A percentile compares a stretch with the other conserved stretches of the same genome.
These are phyloP conservation scores for Populus hybrid DNA, from an alignment of 441 rosid species.

Conservation along the genomic window DNA sequence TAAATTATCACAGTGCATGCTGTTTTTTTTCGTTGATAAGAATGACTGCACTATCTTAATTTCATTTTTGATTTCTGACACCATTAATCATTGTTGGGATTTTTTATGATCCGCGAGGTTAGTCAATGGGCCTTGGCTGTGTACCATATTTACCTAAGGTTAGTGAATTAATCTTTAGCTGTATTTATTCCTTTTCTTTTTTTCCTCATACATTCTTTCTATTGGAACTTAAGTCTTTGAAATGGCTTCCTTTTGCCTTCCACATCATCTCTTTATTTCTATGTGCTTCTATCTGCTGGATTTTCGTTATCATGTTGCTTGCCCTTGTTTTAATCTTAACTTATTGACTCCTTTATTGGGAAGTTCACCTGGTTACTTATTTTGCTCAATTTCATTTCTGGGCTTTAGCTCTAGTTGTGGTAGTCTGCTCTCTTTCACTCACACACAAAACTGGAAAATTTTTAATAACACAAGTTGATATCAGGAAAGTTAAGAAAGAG, in stretches of 20 bases:
- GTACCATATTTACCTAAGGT: conserved; percentile 99
- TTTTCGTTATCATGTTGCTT: neutral
- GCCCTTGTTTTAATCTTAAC: neutral
- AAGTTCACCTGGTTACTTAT: neutral
- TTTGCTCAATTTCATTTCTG: neutral
- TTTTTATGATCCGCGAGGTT: conserved; percentile 44
- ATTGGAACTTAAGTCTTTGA: neutral
- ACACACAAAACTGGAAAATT: neutral
- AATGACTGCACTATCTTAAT: neutral
- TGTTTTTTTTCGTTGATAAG: conserved; percentile 1
- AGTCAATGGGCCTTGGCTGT: conserved; percentile 99
- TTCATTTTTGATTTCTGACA: conserved; percentile 11
- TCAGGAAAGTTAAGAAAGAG: neutral
- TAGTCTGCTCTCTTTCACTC: neutral
- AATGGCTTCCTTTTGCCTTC: neutral
- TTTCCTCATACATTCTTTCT: neutral
- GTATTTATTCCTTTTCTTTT: neutral
- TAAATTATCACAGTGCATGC: conserved; percentile 25
- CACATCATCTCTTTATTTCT: neutral
- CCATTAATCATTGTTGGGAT: conserved; percentile 4
- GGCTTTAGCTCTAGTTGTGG: neutral
- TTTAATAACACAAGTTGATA: neutral
- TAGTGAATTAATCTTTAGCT: conserved; percentile 31
- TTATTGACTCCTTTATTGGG: neutral
- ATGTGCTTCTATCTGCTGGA: neutral